Conservation (phyloP, 305 asterid species). For the Solanum hybrid region DNA sequence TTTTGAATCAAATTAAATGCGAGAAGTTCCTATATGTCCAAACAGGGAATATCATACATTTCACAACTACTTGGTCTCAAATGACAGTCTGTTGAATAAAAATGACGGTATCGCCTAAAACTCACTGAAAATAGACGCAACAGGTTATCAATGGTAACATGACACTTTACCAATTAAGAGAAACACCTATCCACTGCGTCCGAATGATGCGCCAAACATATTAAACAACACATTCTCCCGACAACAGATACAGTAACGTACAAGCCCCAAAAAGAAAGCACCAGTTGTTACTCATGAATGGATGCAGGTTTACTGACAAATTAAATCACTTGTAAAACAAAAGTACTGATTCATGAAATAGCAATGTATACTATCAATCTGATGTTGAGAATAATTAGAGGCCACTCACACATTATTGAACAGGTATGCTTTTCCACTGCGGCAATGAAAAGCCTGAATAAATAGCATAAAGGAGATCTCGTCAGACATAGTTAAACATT, state of each 20-base stretch:
- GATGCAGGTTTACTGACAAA: background rate
- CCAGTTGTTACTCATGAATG: background rate
- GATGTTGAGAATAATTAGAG: background rate
- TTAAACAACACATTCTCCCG: background rate
- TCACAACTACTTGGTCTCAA: background rate
- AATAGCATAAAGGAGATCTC: background rate
- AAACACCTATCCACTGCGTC: background rate
- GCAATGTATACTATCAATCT: background rate
- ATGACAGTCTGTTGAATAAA: background rate
- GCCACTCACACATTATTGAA: slow-evolving; percentile 60
- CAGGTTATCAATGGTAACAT: background rate
- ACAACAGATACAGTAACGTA: background rate
- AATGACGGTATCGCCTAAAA: background rate
- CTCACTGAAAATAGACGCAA: background rate
- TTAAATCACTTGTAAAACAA: background rate
- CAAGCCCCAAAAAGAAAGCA: background rate
- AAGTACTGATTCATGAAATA: background rate
- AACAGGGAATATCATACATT: background rate
- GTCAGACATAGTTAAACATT: slow-evolving; percentile 1
- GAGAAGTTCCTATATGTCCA: background rate
- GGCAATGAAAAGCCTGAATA: slow-evolving; percentile 60
- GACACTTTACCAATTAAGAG: background rate
- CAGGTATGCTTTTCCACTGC: slow-evolving; percentile 78
- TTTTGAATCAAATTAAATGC: background rate
- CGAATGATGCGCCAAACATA: background rate